Conservation (phyloP, 257 asterid species). For the Lantana camara region DNA sequence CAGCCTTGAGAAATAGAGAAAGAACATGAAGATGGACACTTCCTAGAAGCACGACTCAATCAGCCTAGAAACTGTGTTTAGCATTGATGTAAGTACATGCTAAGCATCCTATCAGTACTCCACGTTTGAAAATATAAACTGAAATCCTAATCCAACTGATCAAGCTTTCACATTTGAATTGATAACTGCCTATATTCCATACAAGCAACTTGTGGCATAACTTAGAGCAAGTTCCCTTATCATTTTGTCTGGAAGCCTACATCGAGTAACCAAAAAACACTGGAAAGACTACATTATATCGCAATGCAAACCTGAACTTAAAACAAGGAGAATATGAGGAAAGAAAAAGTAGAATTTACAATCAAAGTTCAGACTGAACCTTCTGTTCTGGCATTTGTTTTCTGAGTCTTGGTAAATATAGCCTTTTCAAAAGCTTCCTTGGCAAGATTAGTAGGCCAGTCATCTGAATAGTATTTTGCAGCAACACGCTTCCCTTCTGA, state of each 20-base stretch:
- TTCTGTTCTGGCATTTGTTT: conserved; percentile 67
- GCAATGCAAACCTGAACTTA: too few species aligned
- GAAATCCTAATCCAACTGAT: background rate
- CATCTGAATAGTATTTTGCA: conserved; percentile 59
- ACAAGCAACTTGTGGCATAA: background rate
- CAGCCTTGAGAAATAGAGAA: too few species aligned
- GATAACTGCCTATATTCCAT: background rate
- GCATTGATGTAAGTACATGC: too few species aligned
- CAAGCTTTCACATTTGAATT: background rate
- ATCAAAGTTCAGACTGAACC: conserved; percentile 32
- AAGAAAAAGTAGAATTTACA: background rate
- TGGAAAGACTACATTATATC: too few species aligned
- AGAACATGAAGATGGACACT: too few species aligned
- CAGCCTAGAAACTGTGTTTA: too few species aligned
- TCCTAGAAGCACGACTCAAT: too few species aligned
- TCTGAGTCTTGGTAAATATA: conserved; percentile 59
- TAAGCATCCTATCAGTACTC: background rate
- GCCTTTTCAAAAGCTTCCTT: conserved; percentile 65
- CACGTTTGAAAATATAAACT: background rate
- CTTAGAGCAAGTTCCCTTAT: too few species aligned
- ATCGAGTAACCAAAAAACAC: too few species aligned
- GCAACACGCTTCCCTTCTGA: conserved; percentile 73
- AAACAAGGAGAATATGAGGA: background rate
- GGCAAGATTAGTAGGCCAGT: conserved; percentile 62
- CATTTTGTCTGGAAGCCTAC: too few species aligned